Percentiles rank a stretch among this genome's conserved stretches.
Conservation (phyloP, 73 alveolate species). For the Paramecium sexaurelia region DNA sequence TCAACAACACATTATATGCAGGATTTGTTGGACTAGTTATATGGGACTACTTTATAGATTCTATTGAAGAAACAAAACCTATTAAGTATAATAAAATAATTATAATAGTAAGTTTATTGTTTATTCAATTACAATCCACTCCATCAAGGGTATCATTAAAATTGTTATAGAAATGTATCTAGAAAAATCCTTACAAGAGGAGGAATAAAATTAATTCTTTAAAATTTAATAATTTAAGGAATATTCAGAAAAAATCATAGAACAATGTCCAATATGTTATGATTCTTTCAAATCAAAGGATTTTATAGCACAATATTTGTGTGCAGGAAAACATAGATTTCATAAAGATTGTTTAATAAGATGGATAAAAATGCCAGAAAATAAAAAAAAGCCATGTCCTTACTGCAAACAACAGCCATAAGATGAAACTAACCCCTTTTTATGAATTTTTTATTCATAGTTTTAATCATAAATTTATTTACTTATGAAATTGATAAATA, state of each 20-base stretch:
- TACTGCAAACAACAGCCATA: background rate
- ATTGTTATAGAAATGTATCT: background rate
- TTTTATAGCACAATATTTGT: background rate
- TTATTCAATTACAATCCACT: background rate
- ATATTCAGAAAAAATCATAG: background rate
- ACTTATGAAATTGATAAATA: background rate
- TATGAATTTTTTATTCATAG: background rate
- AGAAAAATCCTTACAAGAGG: background rate
- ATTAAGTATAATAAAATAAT: background rate
- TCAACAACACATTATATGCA: background rate
- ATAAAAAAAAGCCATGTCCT: background rate
- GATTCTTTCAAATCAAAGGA: background rate
- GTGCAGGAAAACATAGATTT: background rate
- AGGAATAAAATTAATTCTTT: background rate
- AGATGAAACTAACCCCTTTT: background rate
- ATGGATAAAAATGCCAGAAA: background rate
- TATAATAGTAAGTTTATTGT: background rate
- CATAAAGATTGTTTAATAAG: background rate
- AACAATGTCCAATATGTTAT: conserved; percentile 10
- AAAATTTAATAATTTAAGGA: background rate
- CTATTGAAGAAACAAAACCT: background rate
- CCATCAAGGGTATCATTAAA: background rate
- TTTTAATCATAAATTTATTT: background rate
- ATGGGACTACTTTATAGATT: background rate
- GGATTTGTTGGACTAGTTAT: background rate